phyloP scores from a whole-genome alignment of 306 rosid species.

The Dryas alaskensis region DNA sequence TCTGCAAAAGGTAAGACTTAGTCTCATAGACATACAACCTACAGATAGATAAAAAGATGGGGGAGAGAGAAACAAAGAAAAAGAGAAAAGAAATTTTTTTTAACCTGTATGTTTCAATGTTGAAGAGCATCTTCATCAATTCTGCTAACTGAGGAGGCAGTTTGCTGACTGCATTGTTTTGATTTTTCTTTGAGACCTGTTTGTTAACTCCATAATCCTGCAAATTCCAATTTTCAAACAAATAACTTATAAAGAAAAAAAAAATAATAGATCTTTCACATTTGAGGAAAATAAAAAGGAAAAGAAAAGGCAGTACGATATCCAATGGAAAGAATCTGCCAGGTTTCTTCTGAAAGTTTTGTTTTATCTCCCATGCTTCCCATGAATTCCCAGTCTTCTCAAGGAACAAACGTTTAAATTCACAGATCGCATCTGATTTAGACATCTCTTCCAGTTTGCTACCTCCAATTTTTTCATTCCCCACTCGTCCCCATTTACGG shows the following conservation, averaged over 20 bases:
- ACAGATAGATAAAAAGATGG: not conserved
- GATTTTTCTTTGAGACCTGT: constrained; percentile 53
- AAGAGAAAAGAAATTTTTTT: constrained; percentile 18
- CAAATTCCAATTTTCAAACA: constrained; percentile 30
- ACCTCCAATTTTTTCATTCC: constrained; percentile 91
- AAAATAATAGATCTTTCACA: not conserved
- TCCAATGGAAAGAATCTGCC: constrained; percentile 96
- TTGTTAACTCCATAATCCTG: constrained; percentile 94
- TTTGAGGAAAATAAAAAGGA: constrained; percentile 14
- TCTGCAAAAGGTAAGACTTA: constrained; percentile 57
- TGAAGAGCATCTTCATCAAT: constrained; percentile 90
- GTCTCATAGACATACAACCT: constrained; percentile 24
- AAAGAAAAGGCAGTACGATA: constrained; percentile 50
- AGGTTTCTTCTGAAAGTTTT: constrained; percentile 82
- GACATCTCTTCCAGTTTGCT: constrained; percentile 62
- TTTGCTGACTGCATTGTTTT: constrained; percentile 44
- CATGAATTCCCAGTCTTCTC: constrained; percentile 97
- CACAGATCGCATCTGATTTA: constrained; percentile 71
- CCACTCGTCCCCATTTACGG: constrained; percentile 99
- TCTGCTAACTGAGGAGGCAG: constrained; percentile 67
- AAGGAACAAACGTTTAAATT: constrained; percentile 77
- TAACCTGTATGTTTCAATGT: constrained; percentile 95
- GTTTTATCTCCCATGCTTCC: constrained; percentile 95
- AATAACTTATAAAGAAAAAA: not conserved
- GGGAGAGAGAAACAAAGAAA: not conserved